Evolutionary conservation across 495 filamentous ascomycete species (phyloP).

Genomic region (Pyronema omphalodes): DNA sequence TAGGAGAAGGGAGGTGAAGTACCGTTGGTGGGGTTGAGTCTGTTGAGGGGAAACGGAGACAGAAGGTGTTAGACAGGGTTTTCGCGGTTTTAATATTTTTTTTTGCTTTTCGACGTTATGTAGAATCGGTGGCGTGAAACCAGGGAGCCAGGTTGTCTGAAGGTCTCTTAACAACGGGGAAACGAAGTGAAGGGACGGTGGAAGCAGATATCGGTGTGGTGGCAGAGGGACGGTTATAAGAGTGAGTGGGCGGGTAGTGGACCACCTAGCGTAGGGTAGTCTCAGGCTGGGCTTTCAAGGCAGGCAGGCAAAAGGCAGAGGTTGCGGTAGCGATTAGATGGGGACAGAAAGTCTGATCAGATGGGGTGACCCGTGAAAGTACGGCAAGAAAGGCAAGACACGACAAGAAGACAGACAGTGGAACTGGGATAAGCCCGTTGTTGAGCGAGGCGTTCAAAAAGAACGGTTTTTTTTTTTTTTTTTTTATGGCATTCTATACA

Average conservation of each 20-base stretch:
- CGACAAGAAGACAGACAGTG: too few relatives aligned
- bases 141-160: slow-evolving; percentile 16
- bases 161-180: background rate
- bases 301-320: background rate
- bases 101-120: slow-evolving; percentile 25
- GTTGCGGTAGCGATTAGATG: background rate
- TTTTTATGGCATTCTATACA: too few relatives aligned
- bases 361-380: background rate
- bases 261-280: background rate
- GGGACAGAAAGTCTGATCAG: background rate
- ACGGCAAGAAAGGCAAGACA: too few relatives aligned
- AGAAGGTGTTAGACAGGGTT: slow-evolving; percentile 27
- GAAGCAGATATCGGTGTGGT: background rate
- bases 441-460: too few relatives aligned
- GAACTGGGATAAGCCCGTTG: too few relatives aligned
- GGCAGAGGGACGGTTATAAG: too few relatives aligned
- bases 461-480: too few relatives aligned
- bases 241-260: background rate
- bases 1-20: slow-evolving; percentile 14
- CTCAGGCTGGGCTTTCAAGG: background rate
- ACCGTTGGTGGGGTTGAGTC: slow-evolving; percentile 10
- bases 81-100: slow-evolving; percentile 35
- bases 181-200: slow-evolving; percentile 1
- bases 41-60: slow-evolving; percentile 8
- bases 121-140: slow-evolving; percentile 4